phyloP scores from a whole-genome alignment of 2,329 filamentous ascomycete genomes.

The Aureobasidium mangrovei region DNA sequence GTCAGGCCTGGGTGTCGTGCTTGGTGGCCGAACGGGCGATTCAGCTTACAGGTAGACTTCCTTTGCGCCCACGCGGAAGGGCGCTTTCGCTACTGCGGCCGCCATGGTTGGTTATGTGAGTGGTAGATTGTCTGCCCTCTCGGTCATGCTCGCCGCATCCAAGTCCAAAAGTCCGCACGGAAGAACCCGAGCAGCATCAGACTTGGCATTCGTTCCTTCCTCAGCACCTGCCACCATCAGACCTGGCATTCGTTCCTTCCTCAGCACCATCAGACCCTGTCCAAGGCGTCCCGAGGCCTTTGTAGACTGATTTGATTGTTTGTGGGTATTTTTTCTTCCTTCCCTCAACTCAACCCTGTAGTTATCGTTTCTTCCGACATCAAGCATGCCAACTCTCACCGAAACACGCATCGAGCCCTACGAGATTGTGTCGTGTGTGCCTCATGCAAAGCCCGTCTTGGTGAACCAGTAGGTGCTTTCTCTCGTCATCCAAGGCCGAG shows the following conservation, averaged over 20 bases:
- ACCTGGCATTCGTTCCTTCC: background rate
- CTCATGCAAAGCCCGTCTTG: constrained; percentile 10
- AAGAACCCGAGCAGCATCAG: background rate
- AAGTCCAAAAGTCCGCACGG: background rate
- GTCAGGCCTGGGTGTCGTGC: background rate
- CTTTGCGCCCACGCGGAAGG: constrained; percentile 28
- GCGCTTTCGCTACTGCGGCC: constrained; percentile 12
- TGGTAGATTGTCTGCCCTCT: background rate
- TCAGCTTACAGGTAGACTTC: constrained; percentile 29
- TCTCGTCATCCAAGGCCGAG: background rate
- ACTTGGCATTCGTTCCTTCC: background rate
- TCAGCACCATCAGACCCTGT: background rate
- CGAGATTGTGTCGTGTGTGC: background rate
- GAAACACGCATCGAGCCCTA: constrained; percentile 6
- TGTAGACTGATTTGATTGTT: too few species aligned
- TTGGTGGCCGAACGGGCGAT: background rate
- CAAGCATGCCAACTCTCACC: background rate
- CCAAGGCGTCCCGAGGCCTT: too few species aligned
- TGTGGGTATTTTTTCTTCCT: too few species aligned
- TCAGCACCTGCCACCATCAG: background rate
- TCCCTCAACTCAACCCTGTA: too few species aligned
- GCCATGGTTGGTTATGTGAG: background rate
- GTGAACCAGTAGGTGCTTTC: constrained; percentile 2
- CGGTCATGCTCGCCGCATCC: constrained; percentile 9
- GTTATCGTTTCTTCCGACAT: too few species aligned